Evolutionary conservation across 116 monocot species (phyloP), one percentile per base, ranked within the genome.

Genomic region (Dioscorea cayenensis): DNA sequence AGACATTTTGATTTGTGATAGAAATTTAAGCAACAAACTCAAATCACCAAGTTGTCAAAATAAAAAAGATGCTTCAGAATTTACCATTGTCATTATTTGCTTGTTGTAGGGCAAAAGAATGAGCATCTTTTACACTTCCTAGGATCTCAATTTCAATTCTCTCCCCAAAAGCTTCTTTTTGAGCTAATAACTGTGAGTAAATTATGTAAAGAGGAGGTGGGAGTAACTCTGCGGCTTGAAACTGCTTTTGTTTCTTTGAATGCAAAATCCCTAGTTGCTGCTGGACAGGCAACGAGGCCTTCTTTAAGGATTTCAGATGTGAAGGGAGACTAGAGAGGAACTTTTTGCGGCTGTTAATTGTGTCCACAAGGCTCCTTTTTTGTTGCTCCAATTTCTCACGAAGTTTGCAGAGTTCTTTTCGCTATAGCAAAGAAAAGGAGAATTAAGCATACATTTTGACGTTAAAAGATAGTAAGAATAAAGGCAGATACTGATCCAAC

Each of bases 111-210:
- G 80, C 82, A 84, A 85, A 99, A 59, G 79, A 50, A 66, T 94
- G 94, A 68, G 94, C 99, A 77, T 99, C 99, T 62, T 91, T 99
- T 64, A 84, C 79, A 76, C 89, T 99, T 74, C 99, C 99, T 49
- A 81, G 19, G 18, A 99, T 82, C 77, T 99, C 99, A 70, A 99
- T 55, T 72, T 99, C 99, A 72, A 99, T 92, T 21, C 75, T 92
- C 79, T 99, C 94, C 49, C 82, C 92, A 85, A 99, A 99, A 65
- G 99, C 99, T 71, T 99, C 94, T 79, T 90, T 99, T 66, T 94
- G 99, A 35, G 92, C 87, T 65, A 87, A 75, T 61, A 99, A 76
- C 55, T 99, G 99, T 10, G 99, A 82, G 79, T 89, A 99, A 48
- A 84, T 51, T 59, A 94, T 86, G 80, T 87, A 99, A 63, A 99